Conservation (phyloP, 2,329 filamentous ascomycete species). For the Drechslera avenae region DNA sequence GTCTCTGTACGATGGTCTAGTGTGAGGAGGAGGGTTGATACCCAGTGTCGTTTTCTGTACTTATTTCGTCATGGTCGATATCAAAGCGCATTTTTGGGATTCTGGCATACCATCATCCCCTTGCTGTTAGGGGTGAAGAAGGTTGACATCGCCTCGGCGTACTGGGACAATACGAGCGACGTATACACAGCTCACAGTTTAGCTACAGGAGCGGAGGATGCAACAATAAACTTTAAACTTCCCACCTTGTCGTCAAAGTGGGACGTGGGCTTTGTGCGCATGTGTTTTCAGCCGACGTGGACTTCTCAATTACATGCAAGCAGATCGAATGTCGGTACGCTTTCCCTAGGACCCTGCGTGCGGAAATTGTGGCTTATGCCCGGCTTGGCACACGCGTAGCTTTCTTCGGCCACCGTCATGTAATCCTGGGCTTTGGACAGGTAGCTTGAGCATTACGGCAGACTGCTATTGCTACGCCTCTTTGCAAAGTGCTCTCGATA, state of each 20-base stretch:
- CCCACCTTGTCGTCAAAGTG: neutral
- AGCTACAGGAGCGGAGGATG: constrained; percentile 10
- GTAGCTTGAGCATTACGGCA: constrained; percentile 30
- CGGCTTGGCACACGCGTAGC: constrained; percentile 30
- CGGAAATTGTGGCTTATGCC: constrained; percentile 6
- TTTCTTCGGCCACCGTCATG: constrained; percentile 15
- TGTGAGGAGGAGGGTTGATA: constrained; percentile 57
- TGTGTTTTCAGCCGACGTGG: neutral
- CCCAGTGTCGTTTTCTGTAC: constrained; percentile 37
- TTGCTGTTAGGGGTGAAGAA: constrained; percentile 36
- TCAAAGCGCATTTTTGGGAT: constrained; percentile 46
- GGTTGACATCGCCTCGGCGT: constrained; percentile 40
- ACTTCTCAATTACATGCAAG: neutral
- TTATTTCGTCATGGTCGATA: constrained; percentile 44
- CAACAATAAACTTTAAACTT: constrained; percentile 12
- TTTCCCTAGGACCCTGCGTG: constrained; percentile 9
- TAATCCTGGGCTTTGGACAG: constrained; percentile 31
- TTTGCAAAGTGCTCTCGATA: neutral
- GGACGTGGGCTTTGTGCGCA: neutral
- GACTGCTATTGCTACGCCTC: constrained; percentile 22
- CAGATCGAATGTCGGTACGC: neutral
- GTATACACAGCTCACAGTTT: constrained; percentile 38
- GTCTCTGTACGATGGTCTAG: constrained; percentile 93
- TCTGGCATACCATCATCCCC: constrained; percentile 38
- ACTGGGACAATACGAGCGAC: constrained; percentile 39